Conservation (phyloP, 495 filamentous ascomycete species). For the Penicillium diatomitis region DNA sequence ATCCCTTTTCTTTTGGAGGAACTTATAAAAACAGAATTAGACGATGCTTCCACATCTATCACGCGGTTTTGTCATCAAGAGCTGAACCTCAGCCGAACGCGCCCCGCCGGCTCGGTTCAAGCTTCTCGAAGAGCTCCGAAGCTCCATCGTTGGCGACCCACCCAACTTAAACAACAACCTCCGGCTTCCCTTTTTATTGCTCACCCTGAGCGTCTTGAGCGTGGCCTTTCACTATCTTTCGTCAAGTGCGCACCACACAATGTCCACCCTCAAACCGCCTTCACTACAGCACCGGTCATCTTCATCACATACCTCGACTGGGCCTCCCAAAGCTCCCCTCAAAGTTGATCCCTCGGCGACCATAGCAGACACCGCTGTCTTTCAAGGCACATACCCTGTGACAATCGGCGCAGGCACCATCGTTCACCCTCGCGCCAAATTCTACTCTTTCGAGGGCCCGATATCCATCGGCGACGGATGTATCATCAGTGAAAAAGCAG, state of each 20-base stretch:
- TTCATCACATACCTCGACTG: slow-evolving; percentile 13
- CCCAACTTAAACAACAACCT: too few relatives aligned
- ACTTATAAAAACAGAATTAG: too few relatives aligned
- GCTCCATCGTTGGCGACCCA: too few relatives aligned
- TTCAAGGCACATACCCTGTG: slow-evolving; percentile 65
- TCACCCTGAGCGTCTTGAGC: too few relatives aligned
- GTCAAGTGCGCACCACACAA: slow-evolving; percentile 6
- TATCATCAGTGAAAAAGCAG: slow-evolving; percentile 65
- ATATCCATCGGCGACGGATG: slow-evolving; percentile 65
- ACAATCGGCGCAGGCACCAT: slow-evolving; percentile 61
- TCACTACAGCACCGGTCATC: slow-evolving; percentile 18
- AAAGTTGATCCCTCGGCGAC: slow-evolving; percentile 59
- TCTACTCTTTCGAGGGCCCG: slow-evolving; percentile 60
- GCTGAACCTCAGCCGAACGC: too few relatives aligned
- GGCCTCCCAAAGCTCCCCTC: slow-evolving; percentile 45
- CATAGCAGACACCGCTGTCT: slow-evolving; percentile 65
- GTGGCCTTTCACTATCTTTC: neutral
- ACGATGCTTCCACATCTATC: too few relatives aligned
- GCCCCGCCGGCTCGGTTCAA: too few relatives aligned
- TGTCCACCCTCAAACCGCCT: slow-evolving; percentile 22
- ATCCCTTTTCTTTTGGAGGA: too few relatives aligned
- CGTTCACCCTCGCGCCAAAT: slow-evolving; percentile 69
- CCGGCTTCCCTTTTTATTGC: too few relatives aligned
- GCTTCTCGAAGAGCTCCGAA: too few relatives aligned
- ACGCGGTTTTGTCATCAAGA: too few relatives aligned